Evolutionary conservation across 441 rosid genomes (phyloP).

Genomic region (Bruguiera hainesii): DNA sequence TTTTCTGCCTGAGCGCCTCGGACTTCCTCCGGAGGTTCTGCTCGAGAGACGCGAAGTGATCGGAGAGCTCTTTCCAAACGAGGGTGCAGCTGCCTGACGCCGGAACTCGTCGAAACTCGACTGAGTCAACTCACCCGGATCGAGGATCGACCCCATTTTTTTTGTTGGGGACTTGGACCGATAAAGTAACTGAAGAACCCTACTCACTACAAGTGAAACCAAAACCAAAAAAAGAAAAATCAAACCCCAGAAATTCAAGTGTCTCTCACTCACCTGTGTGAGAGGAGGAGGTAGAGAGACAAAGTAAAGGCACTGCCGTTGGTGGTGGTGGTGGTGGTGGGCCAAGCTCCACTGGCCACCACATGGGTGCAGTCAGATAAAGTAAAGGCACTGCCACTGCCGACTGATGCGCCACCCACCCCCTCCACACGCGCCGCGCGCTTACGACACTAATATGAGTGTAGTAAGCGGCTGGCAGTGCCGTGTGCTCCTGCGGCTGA

Average conservation of each 20-base stretch:
- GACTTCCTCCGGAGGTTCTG: constrained; percentile 73
- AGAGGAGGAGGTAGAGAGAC: too few species aligned
- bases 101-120: constrained; percentile 93
- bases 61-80: constrained; percentile 97
- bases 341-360: constrained; percentile 53
- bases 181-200: background rate
- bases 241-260: too few species aligned
- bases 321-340: constrained; percentile 30
- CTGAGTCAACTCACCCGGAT: constrained; percentile 84
- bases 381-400: constrained; percentile 47
- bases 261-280: too few species aligned
- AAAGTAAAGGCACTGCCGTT: background rate
- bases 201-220: too few species aligned
- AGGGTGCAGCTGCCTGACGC: constrained; percentile 94
- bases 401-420: constrained; percentile 2
- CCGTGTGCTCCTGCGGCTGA: too few species aligned
- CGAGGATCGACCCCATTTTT: constrained; percentile 84
- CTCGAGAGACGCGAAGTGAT: constrained; percentile 85
- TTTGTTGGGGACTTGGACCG: constrained; percentile 23
- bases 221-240: too few species aligned
- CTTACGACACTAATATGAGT: too few species aligned
- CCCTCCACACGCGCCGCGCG: too few species aligned
- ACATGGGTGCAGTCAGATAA: constrained; percentile 73
- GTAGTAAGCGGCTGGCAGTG: too few species aligned
- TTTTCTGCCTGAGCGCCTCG: constrained; percentile 65